Percentiles rank a stretch among this genome's conserved stretches.
phyloP scores from a whole-genome alignment of 768 basidiomycete species.

The Melanogaster broomeanus region DNA sequence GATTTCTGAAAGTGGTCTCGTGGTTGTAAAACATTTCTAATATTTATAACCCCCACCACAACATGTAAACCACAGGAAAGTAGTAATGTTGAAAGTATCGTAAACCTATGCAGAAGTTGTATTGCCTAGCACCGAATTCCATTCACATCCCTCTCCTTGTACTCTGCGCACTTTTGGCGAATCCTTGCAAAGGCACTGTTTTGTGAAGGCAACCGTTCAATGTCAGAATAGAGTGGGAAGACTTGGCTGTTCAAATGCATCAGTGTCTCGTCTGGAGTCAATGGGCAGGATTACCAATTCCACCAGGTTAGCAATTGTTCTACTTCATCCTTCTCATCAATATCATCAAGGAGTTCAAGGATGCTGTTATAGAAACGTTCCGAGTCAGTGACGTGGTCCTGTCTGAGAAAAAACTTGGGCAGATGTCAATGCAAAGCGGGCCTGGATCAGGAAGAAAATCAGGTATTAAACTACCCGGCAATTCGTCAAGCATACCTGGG shows the following conservation, averaged over 20 bases:
- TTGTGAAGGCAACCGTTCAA: not conserved
- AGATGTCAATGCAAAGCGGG: slow-evolving; percentile 17
- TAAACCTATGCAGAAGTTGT: no score
- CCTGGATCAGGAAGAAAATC: slow-evolving; percentile 6
- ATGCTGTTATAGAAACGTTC: slow-evolving; percentile 26
- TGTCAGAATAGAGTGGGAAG: slow-evolving; percentile 1
- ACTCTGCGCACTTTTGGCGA: not conserved
- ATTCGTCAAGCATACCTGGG: slow-evolving; percentile 4
- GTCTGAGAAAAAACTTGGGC: slow-evolving; percentile 16
- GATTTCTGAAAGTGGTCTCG: no score
- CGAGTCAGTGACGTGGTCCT: slow-evolving; percentile 21
- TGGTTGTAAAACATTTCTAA: no score
- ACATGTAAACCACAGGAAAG: no score
- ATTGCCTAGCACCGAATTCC: no score
- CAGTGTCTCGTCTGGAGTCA: slow-evolving; percentile 3
- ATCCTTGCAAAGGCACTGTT: slow-evolving; percentile 6
- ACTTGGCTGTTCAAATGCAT: slow-evolving; percentile 1
- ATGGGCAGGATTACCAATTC: slow-evolving; percentile 11
- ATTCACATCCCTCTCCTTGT: not conserved
- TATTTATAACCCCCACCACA: no score
- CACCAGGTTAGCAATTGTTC: slow-evolving; percentile 17
- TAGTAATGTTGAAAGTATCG: no score
- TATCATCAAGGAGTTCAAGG: slow-evolving; percentile 21
- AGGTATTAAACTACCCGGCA: not conserved
- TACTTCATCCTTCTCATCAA: slow-evolving; percentile 19